Evolutionary conservation across 371 early-diverging fungal genomes (phyloP).

Genomic region (Rhizopus delemar): DNA sequence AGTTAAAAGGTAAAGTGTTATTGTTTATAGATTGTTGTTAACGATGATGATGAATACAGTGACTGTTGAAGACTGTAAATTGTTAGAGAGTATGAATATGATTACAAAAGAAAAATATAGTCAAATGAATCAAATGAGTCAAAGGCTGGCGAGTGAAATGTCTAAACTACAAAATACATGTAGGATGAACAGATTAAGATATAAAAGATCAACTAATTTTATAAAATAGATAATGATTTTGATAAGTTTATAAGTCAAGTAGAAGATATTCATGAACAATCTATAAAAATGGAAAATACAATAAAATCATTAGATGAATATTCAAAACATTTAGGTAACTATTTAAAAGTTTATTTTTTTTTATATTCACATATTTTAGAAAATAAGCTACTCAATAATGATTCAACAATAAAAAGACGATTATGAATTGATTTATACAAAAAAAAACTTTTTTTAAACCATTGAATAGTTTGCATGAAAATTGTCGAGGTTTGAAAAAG

Average conservation of each 20-base stretch:
- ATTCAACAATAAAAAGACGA: too few species aligned
- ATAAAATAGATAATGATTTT: slow-evolving; percentile 54
- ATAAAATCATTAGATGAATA: slow-evolving; percentile 63
- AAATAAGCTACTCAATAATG: background rate
- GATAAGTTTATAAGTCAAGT: slow-evolving; percentile 55
- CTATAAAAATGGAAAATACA: slow-evolving; percentile 57
- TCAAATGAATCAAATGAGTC: slow-evolving; percentile 61
- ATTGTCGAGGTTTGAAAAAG: too few species aligned
- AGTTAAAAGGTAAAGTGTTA: slow-evolving; percentile 47
- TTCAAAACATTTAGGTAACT: slow-evolving; percentile 60
- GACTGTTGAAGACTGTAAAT: slow-evolving; percentile 60
- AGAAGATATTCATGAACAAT: slow-evolving; percentile 61
- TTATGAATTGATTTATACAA: too few species aligned
- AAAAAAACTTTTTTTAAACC: too few species aligned
- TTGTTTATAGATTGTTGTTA: background rate
- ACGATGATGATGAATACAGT: slow-evolving; percentile 26
- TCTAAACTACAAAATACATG: slow-evolving; percentile 59
- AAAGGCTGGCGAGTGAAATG: slow-evolving; percentile 62
- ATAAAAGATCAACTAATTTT: background rate
- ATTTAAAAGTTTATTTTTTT: slow-evolving; percentile 2
- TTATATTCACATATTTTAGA: slow-evolving; percentile 2
- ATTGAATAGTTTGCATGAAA: too few species aligned
- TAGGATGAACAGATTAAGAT: slow-evolving; percentile 21
- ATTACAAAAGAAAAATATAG: slow-evolving; percentile 59
- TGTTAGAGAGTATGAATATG: slow-evolving; percentile 63